Percentiles rank a stretch among this genome's conserved stretches.
Evolutionary conservation across 1,284 basidiomycete genomes (phyloP).

Genomic region (Sanghuangporus weigelae): DNA sequence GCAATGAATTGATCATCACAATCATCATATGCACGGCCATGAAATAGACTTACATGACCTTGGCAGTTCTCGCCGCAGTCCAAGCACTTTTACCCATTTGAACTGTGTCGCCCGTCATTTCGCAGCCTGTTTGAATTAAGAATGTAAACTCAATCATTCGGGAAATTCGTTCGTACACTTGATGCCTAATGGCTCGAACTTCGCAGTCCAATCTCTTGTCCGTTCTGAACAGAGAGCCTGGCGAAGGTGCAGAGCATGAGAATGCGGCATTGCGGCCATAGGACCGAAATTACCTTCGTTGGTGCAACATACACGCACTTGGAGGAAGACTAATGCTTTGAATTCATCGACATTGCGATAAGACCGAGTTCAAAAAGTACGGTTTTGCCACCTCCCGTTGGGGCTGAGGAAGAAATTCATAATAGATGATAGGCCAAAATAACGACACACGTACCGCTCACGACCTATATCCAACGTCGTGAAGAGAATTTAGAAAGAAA

Average conservation of each 20-base stretch:
- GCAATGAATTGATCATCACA: neutral
- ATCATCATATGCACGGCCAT: neutral
- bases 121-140: constrained; percentile 51
- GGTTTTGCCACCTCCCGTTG: constrained; percentile 91
- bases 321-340: constrained; percentile 31
- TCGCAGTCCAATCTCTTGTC: constrained; percentile 76
- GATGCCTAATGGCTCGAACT: constrained; percentile 71
- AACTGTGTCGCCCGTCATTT: constrained; percentile 89
- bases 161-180: constrained; percentile 48
- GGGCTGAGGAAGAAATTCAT: constrained; percentile 44
- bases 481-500: neutral
- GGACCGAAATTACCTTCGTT: constrained; percentile 60
- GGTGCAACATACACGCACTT: constrained; percentile 94
- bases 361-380: constrained; percentile 91
- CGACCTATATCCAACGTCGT: constrained; percentile 45
- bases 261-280: neutral
- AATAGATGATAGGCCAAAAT: constrained; percentile 12
- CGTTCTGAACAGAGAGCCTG: constrained; percentile 89
- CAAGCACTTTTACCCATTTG: constrained; percentile 53
- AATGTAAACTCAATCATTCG: neutral
- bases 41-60: constrained; percentile 58
- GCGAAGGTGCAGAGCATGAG: neutral
- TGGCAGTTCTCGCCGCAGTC: constrained; percentile 68
- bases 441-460: constrained; percentile 53
- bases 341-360: constrained; percentile 64